Conservation (phyloP, 1,139 yeast species). For the Protomyces inundatus region DNA sequence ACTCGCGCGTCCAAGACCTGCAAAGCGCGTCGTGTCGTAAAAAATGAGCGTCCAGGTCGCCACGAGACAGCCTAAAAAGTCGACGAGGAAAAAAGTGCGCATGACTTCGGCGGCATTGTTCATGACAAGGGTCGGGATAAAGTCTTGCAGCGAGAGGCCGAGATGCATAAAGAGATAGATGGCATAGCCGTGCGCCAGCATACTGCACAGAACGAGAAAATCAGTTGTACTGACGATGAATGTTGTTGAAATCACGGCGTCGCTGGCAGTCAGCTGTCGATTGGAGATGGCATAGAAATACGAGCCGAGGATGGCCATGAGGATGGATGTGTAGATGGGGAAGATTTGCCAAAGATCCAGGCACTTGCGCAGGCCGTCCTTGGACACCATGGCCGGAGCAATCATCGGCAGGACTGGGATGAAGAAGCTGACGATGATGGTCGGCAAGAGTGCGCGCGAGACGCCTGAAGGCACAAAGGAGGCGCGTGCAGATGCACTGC, state of each 20-base stretch:
- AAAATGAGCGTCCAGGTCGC: conserved; percentile 20
- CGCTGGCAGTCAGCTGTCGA: conserved; percentile 9
- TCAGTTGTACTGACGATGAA: conserved; percentile 13
- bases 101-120: background rate
- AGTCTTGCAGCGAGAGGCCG: background rate
- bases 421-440: conserved; percentile 1
- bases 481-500: conserved; percentile 16
- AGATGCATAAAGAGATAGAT: background rate
- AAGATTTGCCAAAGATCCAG: conserved; percentile 16
- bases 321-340: conserved; percentile 2
- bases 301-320: conserved; percentile 1
- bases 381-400: conserved; percentile 1
- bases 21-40: conserved; percentile 18
- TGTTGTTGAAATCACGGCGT: conserved; percentile 22
- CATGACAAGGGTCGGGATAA: conserved; percentile 2
- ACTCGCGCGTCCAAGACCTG: conserved; percentile 13
- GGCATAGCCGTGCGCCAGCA: conserved; percentile 11
- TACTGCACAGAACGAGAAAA: conserved; percentile 5
- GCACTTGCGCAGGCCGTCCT: background rate
- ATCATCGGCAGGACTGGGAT: conserved; percentile 2
- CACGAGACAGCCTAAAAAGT: conserved; percentile 10
- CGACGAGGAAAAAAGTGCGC: conserved; percentile 10
- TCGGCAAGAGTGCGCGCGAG: conserved; percentile 17
- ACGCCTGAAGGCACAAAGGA: conserved; percentile 18
- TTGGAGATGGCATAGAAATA: conserved; percentile 2